These are phyloP conservation scores for Leucoagaricus sp. DNA, from an alignment of 1,284 basidiomycete genomes.

Conservation along the genomic window DNA sequence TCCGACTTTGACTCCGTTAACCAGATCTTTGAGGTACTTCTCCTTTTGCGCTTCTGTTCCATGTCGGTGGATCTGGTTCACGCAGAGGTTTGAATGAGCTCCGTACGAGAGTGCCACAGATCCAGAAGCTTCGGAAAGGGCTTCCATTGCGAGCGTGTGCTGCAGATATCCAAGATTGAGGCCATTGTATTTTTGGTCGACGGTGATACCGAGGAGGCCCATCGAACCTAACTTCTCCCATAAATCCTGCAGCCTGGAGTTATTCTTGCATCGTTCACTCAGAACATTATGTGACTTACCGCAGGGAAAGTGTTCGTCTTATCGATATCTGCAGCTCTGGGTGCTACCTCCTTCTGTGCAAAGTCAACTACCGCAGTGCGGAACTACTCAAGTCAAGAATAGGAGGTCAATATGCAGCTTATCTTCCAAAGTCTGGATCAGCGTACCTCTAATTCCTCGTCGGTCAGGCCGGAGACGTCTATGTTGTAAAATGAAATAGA, in stretches of 20 bases:
- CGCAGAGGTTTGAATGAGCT: conserved; percentile 91
- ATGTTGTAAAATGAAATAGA: conserved; percentile 70
- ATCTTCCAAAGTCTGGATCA: conserved; percentile 4
- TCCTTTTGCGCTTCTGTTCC: conserved; percentile 85
- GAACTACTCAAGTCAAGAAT: conserved; percentile 53
- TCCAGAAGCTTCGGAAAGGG: conserved; percentile 86
- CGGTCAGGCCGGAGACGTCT: conserved; percentile 79
- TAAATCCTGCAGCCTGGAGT: conserved; percentile 59
- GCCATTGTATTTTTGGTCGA: conserved; percentile 78
- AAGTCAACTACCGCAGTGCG: conserved; percentile 77
- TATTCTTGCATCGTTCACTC: background rate
- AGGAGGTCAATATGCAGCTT: conserved; percentile 8
- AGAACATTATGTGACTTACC: conserved; percentile 41
- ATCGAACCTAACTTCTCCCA: conserved; percentile 90
- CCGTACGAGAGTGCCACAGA: conserved; percentile 93
- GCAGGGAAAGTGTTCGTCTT: conserved; percentile 77
- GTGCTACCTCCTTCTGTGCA: conserved; percentile 79
- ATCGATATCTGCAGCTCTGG: conserved; percentile 83
- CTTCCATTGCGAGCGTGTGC: conserved; percentile 92
- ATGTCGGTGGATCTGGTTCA: conserved; percentile 88
- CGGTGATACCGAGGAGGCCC: conserved; percentile 85
- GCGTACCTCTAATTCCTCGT: conserved; percentile 83
- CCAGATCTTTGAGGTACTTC: conserved; percentile 86
- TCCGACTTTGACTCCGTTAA: conserved; percentile 85
- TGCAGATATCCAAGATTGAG: conserved; percentile 83